phyloP scores from a whole-genome alignment of 371 early-diverging fungal species.

The Haplosporangium sp. region DNA sequence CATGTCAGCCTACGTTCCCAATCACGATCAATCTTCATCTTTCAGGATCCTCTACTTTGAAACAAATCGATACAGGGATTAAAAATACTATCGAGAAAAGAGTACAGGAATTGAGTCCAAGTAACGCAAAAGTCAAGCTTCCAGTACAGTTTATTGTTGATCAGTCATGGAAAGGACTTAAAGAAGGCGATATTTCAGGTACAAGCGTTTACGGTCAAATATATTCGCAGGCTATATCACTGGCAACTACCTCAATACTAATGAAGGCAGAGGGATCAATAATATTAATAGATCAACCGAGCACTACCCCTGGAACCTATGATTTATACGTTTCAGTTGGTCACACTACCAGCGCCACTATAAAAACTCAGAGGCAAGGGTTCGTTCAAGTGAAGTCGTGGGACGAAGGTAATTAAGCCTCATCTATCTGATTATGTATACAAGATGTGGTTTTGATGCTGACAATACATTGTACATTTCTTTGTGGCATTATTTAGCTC shows the following conservation, averaged over 20 bases:
- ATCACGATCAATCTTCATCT: conserved; percentile 37
- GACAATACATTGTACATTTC: background rate
- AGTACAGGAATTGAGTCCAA: conserved; percentile 7
- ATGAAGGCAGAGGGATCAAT: background rate
- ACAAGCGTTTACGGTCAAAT: background rate
- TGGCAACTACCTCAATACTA: background rate
- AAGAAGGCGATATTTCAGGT: conserved; percentile 26
- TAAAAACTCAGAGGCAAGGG: conserved; percentile 53
- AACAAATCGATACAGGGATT: conserved; percentile 5
- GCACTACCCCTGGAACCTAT: conserved; percentile 50
- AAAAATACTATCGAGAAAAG: background rate
- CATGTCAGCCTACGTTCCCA: conserved; percentile 40
- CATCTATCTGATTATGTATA: background rate
- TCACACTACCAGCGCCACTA: conserved; percentile 11
- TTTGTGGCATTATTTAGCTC: conserved; percentile 12
- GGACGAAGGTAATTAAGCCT: conserved; percentile 33
- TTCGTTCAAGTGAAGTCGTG: conserved; percentile 44
- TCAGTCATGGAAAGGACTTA: conserved; percentile 29
- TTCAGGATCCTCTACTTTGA: conserved; percentile 1
- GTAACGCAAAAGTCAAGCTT: background rate
- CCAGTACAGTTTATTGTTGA: conserved; percentile 2
- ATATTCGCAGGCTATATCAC: background rate
- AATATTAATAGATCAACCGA: conserved; percentile 19
- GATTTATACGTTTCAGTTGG: conserved; percentile 53
- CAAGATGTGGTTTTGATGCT: background rate